Base-by-base conservation (phyloP, 176 grass and related monocot genomes). In the Lolium perenne region DNA sequence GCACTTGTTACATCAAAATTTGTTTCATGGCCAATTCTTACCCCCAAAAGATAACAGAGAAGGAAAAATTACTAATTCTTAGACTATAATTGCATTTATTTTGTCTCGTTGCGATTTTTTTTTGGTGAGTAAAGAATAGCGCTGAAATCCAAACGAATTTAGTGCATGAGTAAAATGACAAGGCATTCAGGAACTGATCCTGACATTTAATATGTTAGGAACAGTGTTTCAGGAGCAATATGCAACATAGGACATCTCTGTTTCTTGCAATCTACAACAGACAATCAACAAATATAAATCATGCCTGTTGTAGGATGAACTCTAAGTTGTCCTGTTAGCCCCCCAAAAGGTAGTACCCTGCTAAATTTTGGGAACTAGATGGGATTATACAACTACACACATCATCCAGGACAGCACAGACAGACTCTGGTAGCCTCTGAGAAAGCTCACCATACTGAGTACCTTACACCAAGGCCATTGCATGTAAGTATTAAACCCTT, bases 401-500 rank as follows among this genome's bases (percentile, higher is more conserved):
- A 86, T 63, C 84, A 77, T 82, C 63, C 54, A 90, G 13, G 78
- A 32, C 1, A 5, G 10, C 76, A 76, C 1, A 60, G 68, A 16
- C 76, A 78, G 45, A 87, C 38, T 8, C 14, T 76, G 65, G 17
- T 29, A 14, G 50, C 6, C 15, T 26, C 76, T 63, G n/a, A 84
- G 7, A 32, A 81, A 77, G 69, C 12, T 94, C 89, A 98, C 93
- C 88, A 82, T 82, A 95, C 46, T 0, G 91, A 82, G 58, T 94
- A 86, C 82, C 96, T 92, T 57, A 95, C 84, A 63, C 96, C 96
- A 63, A 95, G 90, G 51, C 93, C 96, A 57, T 98, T 98, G 92
- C 96, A 98, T 48, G 96, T 98, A 57, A 98, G 90, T 81, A 98
- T 98, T 84, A 98, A 84, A 78, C 96, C 86, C 86, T 94, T 98